phyloP scores from a whole-genome alignment of 805 yeast species.

The Saccharomycopsis sp. region DNA sequence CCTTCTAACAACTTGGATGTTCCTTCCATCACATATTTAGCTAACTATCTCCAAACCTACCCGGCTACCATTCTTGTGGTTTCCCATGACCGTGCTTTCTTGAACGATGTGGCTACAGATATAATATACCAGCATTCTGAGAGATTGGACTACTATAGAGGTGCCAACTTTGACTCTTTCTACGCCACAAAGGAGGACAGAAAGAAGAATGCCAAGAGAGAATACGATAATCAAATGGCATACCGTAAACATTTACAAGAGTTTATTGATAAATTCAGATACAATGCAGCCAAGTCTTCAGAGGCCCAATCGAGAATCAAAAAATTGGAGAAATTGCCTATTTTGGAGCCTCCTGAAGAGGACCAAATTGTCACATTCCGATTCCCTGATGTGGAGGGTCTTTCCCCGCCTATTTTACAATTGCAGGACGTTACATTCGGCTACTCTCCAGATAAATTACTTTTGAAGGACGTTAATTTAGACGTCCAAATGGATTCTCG shows the following conservation, averaged over 20 bases:
- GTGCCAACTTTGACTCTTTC: conserved; percentile 89
- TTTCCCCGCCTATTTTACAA: conserved; percentile 92
- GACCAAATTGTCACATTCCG: conserved; percentile 78
- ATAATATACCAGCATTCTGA: conserved; percentile 97
- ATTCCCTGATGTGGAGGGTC: conserved; percentile 90
- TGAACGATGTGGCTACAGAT: conserved; percentile 97
- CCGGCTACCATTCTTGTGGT: conserved; percentile 92
- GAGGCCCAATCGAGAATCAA: conserved; percentile 98
- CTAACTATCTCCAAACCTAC: conserved; percentile 82
- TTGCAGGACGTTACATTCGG: conserved; percentile 84
- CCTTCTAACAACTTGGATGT: conserved; percentile 99
- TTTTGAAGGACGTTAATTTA: conserved; percentile 72
- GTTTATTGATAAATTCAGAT: conserved; percentile 93
- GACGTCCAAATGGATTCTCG: conserved; percentile 92
- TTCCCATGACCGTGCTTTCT: conserved; percentile 95
- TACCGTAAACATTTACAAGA: conserved; percentile 87
- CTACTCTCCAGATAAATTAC: conserved; percentile 56
- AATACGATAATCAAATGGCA: conserved; percentile 97
- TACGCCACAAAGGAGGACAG: conserved; percentile 93
- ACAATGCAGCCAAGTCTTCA: conserved; percentile 94
- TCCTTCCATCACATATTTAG: conserved; percentile 91
- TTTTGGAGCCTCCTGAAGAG: conserved; percentile 90
- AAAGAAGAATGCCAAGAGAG: conserved; percentile 84
- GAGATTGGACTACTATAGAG: conserved; percentile 90
- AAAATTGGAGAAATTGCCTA: conserved; percentile 89